phyloP scores from a whole-genome alignment of 2,329 filamentous ascomycete species.

The Rhynchosporium agropyri region DNA sequence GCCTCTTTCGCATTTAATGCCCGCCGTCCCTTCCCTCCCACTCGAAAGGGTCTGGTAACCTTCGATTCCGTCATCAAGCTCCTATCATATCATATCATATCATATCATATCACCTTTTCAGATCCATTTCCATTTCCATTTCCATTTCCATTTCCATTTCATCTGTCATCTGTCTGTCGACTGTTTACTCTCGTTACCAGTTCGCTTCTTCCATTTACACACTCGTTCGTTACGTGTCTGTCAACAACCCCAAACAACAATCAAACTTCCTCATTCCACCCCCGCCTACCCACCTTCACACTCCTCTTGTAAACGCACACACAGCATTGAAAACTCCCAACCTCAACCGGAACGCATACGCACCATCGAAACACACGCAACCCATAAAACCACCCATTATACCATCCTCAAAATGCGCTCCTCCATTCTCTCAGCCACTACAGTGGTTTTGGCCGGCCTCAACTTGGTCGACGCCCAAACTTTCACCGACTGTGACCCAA shows the following conservation, averaged over 20 bases:
- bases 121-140: neutral
- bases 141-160: slow-evolving; percentile 1
- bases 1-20: slow-evolving; percentile 8
- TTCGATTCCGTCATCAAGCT: neutral
- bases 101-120: neutral
- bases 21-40: neutral
- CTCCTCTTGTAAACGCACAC: too few species aligned
- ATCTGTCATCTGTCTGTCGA: slow-evolving; percentile 3
- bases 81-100: too few species aligned
- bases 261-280: neutral
- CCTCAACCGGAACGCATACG: neutral
- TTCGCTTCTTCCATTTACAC: slow-evolving; percentile 9
- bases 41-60: neutral
- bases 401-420: slow-evolving; percentile 30
- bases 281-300: too few species aligned
- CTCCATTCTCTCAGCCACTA: slow-evolving; percentile 27
- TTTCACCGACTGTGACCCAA: slow-evolving; percentile 49
- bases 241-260: slow-evolving; percentile 10
- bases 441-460: slow-evolving; percentile 30
- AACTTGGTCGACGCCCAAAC: slow-evolving; percentile 46
- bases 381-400: slow-evolving; percentile 9
- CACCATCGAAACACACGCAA: neutral
- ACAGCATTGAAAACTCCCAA: neutral
- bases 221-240: slow-evolving; percentile 10
- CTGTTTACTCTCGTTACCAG: slow-evolving; percentile 11